Percentiles rank a stretch among this genome's conserved stretches.
phyloP scores from a whole-genome alignment of 108 stramenopile species.

The Skeletonema costatum region DNA sequence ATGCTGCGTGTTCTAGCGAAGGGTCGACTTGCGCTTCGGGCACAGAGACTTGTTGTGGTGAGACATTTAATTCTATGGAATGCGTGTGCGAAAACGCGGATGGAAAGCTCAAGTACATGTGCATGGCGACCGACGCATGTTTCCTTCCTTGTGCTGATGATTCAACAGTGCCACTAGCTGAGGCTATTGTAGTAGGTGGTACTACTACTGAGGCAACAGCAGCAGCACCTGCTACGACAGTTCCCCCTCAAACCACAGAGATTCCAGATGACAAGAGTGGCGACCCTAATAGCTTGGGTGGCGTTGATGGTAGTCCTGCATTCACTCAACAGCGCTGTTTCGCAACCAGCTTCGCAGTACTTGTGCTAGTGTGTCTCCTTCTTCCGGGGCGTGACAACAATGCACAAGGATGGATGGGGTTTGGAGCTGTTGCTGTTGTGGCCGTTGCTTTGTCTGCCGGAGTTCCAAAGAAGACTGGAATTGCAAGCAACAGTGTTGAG shows the following conservation, averaged over 20 bases:
- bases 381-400: not conserved
- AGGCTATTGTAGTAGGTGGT: not conserved
- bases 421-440: not conserved
- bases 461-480: not conserved
- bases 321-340: slow-evolving; percentile 4
- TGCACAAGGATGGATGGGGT: not conserved
- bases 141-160: not conserved
- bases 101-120: not conserved
- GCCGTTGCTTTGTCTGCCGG: not conserved
- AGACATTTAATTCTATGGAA: not conserved
- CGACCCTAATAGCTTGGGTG: not conserved
- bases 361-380: not conserved
- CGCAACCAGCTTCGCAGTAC: not conserved
- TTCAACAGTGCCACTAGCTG: not conserved
- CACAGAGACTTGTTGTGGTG: not conserved
- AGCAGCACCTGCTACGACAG: not conserved
- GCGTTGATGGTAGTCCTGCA: not conserved
- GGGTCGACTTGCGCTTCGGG: not conserved
- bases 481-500: not conserved
- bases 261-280: not conserved
- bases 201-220: not conserved
- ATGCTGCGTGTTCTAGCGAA: not conserved
- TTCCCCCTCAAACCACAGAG: not conserved
- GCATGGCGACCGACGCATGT: not conserved
- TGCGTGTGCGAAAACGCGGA: not conserved